Evolutionary conservation across 805 yeast species (phyloP).

Genomic region (Wickerhamiella cacticola): DNA sequence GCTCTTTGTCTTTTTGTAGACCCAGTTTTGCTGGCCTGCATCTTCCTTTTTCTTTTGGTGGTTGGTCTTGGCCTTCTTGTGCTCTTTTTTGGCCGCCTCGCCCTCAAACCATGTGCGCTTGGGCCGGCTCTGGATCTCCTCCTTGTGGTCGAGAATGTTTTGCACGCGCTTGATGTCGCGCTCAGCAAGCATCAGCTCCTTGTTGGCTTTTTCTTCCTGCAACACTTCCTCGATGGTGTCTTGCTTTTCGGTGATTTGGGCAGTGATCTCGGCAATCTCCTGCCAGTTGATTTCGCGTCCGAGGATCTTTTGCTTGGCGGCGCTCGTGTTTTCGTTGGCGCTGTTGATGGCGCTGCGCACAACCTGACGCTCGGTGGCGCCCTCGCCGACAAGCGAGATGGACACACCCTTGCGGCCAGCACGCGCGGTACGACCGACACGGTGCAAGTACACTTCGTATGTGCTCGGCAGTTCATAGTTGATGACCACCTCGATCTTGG

Average conservation of each 20-base stretch:
- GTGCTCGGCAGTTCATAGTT: slow-evolving; percentile 94
- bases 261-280: slow-evolving; percentile 58
- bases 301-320: slow-evolving; percentile 45
- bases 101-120: slow-evolving; percentile 93
- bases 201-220: slow-evolving; percentile 78
- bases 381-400: slow-evolving; percentile 87
- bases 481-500: slow-evolving; percentile 88
- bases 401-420: slow-evolving; percentile 95
- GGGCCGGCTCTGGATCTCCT: slow-evolving; percentile 81
- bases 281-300: slow-evolving; percentile 89
- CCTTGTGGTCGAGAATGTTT: slow-evolving; percentile 64
- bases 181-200: slow-evolving; percentile 78
- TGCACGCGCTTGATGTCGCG: slow-evolving; percentile 80
- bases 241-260: slow-evolving; percentile 46
- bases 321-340: slow-evolving; percentile 35
- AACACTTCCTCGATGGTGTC: slow-evolving; percentile 61
- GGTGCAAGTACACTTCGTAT: slow-evolving; percentile 82
- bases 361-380: slow-evolving; percentile 71
- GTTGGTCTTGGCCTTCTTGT: slow-evolving; percentile 36
- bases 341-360: slow-evolving; percentile 83
- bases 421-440: slow-evolving; percentile 99
- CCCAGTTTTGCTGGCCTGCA: slow-evolving; percentile 45
- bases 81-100: slow-evolving; percentile 29
- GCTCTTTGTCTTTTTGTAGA: slow-evolving; percentile 66
- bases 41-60: slow-evolving; percentile 57